Evolutionary conservation across 129 eudicot species (phyloP), one percentile per base, ranked within the genome.

Genomic region (Glebionis coronaria): DNA sequence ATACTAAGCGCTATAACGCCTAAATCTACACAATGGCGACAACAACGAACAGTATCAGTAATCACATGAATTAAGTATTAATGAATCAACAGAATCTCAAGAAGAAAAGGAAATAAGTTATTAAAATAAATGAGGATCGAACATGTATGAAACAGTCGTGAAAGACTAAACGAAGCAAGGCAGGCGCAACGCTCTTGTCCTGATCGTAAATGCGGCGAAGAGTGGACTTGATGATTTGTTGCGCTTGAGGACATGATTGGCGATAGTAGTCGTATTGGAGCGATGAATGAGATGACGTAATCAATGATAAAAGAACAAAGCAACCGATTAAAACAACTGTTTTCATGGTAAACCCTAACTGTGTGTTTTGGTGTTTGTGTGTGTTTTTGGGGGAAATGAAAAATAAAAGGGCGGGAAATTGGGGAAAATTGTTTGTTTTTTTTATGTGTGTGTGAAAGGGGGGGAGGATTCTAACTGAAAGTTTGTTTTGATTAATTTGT

Each of bases 131-230:
- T 7, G 9, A 60, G 25, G 52, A 50, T 25, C 52, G 42, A 4
- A 88, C 96, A 84, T 79, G 68, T 51, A 89, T 61, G 63, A 85
- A 85, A 59, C 93, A 89, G 60, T 85, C 93, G 55, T 89, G 96
- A 71, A 89, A 89, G 29, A 77, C 84, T 18, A 89, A 68, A 28
- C 93, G 79, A 51, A 89, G 66, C 13, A 89, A 55, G 1, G 93
- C 83, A 29, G 96, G 93, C 52, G 81, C 76, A 12, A 72, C 74
- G 45, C 68, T 75, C 4, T 82, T 66, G n/a, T 66, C 73, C 19
- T 27, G 52, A 4, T 29, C 56, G 54, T 81, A 55, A 60, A 83
- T 74, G 12, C 61, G 75, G 23, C 72, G 84, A 51, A 85, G 58
- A 5, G 81, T 27, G 14, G 76, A 73, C 54, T 81, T 59, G 56